Conservation (phyloP, 345 rosid genomes). For the Capsella bursapastoris region DNA sequence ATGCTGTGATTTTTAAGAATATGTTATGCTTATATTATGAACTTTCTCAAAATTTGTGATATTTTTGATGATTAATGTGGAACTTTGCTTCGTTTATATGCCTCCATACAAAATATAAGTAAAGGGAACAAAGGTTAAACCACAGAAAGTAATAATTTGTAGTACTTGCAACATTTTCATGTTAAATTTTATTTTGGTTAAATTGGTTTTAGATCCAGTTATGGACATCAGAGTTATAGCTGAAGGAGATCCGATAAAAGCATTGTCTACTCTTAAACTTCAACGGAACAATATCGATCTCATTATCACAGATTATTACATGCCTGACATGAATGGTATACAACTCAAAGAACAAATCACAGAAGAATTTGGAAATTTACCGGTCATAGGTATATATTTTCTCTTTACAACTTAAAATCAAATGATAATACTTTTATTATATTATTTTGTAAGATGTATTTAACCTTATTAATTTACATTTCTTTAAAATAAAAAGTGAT, state of each 20-base stretch:
- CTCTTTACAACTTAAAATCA: neutral
- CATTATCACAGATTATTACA: slow-evolving; percentile 68
- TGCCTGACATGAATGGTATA: slow-evolving; percentile 74
- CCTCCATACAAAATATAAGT: too few species aligned
- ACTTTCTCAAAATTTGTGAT: neutral
- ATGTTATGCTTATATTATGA: neutral
- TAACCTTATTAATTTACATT: neutral
- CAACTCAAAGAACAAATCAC: slow-evolving; percentile 54
- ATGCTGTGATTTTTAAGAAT: neutral
- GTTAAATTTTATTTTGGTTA: slow-evolving; percentile 11
- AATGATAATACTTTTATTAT: neutral
- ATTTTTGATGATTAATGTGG: neutral
- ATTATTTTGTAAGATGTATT: neutral
- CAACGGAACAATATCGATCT: slow-evolving; percentile 51
- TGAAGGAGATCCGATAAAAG: slow-evolving; percentile 49
- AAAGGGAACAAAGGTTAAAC: neutral
- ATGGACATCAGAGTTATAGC: slow-evolving; percentile 49
- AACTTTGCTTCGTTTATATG: neutral
- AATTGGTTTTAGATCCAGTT: slow-evolving; percentile 34
- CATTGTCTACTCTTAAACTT: slow-evolving; percentile 53
- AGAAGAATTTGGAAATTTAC: slow-evolving; percentile 54
- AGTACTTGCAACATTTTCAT: neutral
- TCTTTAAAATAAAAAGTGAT: slow-evolving; percentile 54
- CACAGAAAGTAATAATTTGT: neutral
- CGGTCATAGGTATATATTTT: slow-evolving; percentile 60